These are phyloP conservation scores for Aspergillus carlsbadensis DNA, from an alignment of 495 filamentous ascomycete species.

Conservation along the genomic window DNA sequence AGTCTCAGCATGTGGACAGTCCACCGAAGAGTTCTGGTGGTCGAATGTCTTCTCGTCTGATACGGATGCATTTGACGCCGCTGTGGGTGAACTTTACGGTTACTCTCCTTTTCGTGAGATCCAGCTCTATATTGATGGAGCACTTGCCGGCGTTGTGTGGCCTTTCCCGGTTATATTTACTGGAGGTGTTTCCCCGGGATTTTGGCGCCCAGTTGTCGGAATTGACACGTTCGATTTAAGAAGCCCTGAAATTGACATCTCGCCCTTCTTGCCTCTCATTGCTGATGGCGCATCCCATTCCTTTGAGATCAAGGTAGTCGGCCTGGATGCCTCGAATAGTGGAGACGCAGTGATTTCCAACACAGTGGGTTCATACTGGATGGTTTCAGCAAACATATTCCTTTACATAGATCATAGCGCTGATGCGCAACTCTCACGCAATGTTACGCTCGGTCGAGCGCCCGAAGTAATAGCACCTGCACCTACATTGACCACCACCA, in stretches of 20 bases:
- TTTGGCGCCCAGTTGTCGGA: conserved; percentile 84
- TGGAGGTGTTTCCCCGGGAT: conserved; percentile 75
- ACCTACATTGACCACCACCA: conserved; percentile 44
- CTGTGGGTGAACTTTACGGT: conserved; percentile 60
- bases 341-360: conserved; percentile 53
- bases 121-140: conserved; percentile 74
- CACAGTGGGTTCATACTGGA: conserved; percentile 70
- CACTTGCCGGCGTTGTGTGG: conserved; percentile 76
- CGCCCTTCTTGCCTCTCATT: conserved; percentile 70
- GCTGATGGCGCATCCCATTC: conserved; percentile 63
- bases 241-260: conserved; percentile 82
- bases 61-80: conserved; percentile 56
- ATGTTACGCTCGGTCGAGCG: background rate
- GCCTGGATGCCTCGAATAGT: conserved; percentile 49
- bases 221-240: conserved; percentile 82
- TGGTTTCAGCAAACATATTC: conserved; percentile 81
- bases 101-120: conserved; percentile 81
- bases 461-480: conserved; percentile 34
- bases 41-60: conserved; percentile 71
- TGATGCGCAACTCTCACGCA: conserved; percentile 33
- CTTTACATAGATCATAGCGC: conserved; percentile 58
- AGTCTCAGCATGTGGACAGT: conserved; percentile 76
- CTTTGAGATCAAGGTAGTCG: conserved; percentile 69
- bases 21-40: conserved; percentile 87
- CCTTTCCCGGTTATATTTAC: conserved; percentile 89